These are phyloP conservation scores for Polytrichum commune DNA, from an alignment of 225 moss, liverwort and hornwort species.

Conservation along the genomic window DNA sequence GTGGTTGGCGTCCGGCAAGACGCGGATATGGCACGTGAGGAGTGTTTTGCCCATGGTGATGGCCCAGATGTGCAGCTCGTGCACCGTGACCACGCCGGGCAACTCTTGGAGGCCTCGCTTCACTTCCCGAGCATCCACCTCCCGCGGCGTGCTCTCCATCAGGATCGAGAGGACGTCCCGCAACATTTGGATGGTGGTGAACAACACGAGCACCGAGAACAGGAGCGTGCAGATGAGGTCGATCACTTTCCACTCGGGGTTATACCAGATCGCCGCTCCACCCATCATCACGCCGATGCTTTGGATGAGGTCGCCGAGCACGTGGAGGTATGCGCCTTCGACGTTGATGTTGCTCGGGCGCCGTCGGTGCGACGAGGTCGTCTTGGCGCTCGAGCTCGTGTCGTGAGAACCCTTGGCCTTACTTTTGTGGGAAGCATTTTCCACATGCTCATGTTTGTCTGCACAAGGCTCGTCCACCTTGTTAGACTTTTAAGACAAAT, in stretches of 20 bases:
- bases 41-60: constrained; percentile 88
- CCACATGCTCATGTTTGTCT: neutral
- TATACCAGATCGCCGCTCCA: constrained; percentile 82
- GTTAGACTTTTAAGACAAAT: too few species aligned
- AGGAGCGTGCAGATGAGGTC: constrained; percentile 78
- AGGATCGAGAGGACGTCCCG: constrained; percentile 66
- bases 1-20: constrained; percentile 39
- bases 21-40: constrained; percentile 69
- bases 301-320: constrained; percentile 72
- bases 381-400: too few species aligned
- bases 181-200: constrained; percentile 79
- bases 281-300: constrained; percentile 82
- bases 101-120: constrained; percentile 42
- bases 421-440: neutral
- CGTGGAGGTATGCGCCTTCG: constrained; percentile 78
- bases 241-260: constrained; percentile 67
- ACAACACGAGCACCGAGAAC: constrained; percentile 66
- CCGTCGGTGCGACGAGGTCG: neutral
- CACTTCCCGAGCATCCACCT: constrained; percentile 59
- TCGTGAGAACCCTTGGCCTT: too few species aligned
- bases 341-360: constrained; percentile 49
- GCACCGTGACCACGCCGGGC: constrained; percentile 48
- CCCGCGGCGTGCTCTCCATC: constrained; percentile 91
- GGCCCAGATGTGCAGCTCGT: constrained; percentile 91
- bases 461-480: neutral